phyloP scores from a whole-genome alignment of 225 moss, liverwort and hornwort genomes.

The Rhytidiadelphus loreus region DNA sequence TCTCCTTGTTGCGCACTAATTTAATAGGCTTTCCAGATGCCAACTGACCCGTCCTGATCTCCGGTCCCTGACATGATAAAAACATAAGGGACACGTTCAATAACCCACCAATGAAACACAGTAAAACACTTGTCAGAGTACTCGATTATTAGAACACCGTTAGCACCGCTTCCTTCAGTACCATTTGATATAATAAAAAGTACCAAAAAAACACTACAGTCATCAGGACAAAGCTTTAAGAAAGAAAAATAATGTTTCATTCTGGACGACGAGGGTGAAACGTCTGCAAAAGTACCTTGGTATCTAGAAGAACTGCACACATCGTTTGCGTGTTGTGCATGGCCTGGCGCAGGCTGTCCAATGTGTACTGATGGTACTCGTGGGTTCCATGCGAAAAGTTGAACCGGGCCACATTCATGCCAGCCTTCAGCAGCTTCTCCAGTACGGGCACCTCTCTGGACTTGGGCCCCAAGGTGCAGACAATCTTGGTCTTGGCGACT shows the following conservation, averaged over 20 bases:
- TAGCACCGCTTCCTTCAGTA: not conserved
- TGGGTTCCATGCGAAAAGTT: slow-evolving; percentile 87
- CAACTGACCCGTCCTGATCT: slow-evolving; percentile 64
- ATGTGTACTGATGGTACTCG: slow-evolving; percentile 75
- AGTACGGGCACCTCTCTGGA: slow-evolving; percentile 67
- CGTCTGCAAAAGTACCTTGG: slow-evolving; percentile 31
- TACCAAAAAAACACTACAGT: not conserved
- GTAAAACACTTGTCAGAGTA: not conserved
- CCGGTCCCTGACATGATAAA: slow-evolving; percentile 42
- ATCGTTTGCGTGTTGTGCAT: slow-evolving; percentile 66
- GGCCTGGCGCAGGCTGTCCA: slow-evolving; percentile 52
- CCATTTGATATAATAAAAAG: not conserved
- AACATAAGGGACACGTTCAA: not conserved
- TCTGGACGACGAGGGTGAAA: not conserved
- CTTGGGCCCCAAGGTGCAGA: slow-evolving; percentile 81
- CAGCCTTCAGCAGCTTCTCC: slow-evolving; percentile 70
- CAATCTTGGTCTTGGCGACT: slow-evolving; percentile 68
- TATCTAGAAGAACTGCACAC: slow-evolving; percentile 77
- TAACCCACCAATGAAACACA: not conserved
- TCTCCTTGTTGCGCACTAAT: slow-evolving; percentile 52
- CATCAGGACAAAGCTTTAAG: not conserved
- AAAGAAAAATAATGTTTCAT: too few relatives aligned
- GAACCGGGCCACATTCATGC: slow-evolving; percentile 89
- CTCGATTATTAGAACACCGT: not conserved
- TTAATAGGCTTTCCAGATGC: slow-evolving; percentile 49